Base-by-base conservation (phyloP, 2,329 filamentous ascomycete species). In the Talaromyces sp. region DNA sequence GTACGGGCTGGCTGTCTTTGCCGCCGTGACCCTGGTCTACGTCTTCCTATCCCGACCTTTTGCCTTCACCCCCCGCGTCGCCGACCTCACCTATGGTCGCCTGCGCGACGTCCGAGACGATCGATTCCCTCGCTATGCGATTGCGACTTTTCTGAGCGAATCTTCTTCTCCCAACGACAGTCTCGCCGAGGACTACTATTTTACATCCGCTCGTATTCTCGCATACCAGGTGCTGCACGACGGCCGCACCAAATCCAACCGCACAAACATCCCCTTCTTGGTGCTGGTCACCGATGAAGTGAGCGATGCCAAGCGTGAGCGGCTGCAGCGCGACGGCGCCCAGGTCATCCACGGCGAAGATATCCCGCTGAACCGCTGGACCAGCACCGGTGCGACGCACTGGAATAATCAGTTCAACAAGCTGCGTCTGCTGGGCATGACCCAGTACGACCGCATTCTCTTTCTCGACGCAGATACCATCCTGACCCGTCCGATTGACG, bases 341-440 rank as follows among this genome's bases (percentile, higher is more conserved):
- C 73, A 65, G 2, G 72, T 81, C 28, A 66, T 76, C 27, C 70
- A 73, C 57, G 70, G 76, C 5, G 68, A 75, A 12, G 73, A 74
- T 52, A 68, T 79, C 3, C 57, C 57, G 8, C 7, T 59, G 18
- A 23, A 16, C 23, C 27, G 56, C 16, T 59, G 57, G 57, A 50
- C 40, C 23, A 69, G 70, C 33, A 73, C 74, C 0, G 72, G 72
- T 5, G 70, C 76, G 5, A 67, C 69, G 2, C 69, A 78, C 47
- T 81, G 76, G 75, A 74, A 75, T 40, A 76, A 81, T 61, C 72
- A 76, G 61, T 78, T 80, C 65, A 76, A 73, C 27, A 81, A 81
- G 67, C 71, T 81, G 16, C 73, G 76, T 10, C 64, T 80, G 5
- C 74, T 79, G 51, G 69, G 78, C 60, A 57, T 53, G 70, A 74